phyloP scores from a whole-genome alignment of 306 rosid genomes.

The Rubus idaeus region DNA sequence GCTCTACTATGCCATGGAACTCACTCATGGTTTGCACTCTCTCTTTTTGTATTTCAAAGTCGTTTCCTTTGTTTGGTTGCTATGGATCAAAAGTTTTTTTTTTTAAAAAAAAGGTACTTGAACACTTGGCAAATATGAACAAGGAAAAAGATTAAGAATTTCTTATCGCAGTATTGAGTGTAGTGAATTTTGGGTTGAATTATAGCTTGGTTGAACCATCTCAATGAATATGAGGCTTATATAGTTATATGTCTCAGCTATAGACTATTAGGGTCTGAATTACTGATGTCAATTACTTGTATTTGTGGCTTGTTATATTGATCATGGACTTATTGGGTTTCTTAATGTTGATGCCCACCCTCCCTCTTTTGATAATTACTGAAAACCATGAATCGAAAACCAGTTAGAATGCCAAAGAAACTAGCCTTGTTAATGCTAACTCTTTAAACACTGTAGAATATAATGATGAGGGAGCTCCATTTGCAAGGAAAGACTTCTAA shows the following conservation, averaged over 20 bases:
- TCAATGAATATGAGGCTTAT: not conserved
- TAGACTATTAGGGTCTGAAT: not conserved
- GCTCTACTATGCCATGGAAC: constrained; percentile 63
- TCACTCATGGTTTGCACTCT: constrained; percentile 57
- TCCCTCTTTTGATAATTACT: not conserved
- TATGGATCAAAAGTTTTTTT: not conserved
- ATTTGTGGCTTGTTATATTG: not conserved
- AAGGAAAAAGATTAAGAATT: not conserved
- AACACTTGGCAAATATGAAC: not conserved
- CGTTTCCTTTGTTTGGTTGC: not conserved
- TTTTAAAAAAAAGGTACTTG: not conserved
- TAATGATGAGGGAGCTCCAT: constrained; percentile 66
- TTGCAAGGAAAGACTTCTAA: constrained; percentile 46
- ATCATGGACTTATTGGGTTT: not conserved
- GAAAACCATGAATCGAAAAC: not conserved
- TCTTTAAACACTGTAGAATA: constrained; percentile 35
- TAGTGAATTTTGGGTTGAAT: not conserved
- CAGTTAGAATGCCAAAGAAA: not conserved
- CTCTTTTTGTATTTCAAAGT: not conserved
- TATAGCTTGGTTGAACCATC: not conserved
- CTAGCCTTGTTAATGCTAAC: not conserved
- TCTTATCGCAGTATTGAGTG: not conserved
- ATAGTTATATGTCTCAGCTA: not conserved
- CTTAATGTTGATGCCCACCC: not conserved
- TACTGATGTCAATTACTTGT: not conserved